phyloP scores from a whole-genome alignment of 495 filamentous ascomycete genomes.

The Penicillium taxi region DNA sequence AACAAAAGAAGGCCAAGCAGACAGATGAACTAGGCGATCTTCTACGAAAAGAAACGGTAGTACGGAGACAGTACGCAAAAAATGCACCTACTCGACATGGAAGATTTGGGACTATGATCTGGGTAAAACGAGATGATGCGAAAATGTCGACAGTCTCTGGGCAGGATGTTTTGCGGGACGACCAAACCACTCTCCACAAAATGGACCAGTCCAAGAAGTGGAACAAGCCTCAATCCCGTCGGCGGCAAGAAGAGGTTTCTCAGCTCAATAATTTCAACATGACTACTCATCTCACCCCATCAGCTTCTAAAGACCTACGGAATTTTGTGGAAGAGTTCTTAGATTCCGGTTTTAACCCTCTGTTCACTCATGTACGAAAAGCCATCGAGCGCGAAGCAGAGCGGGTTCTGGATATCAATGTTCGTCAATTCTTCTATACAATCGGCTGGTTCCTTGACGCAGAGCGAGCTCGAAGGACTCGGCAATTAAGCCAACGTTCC shows the following conservation, averaged over 20 bases:
- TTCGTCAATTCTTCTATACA: slow-evolving; percentile 83
- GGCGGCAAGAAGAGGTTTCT: slow-evolving; percentile 55
- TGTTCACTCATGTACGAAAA: slow-evolving; percentile 78
- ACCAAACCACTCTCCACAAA: slow-evolving; percentile 64
- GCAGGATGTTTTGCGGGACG: slow-evolving; percentile 70
- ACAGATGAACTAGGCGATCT: slow-evolving; percentile 65
- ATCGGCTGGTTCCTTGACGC: slow-evolving; percentile 92
- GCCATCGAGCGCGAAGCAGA: slow-evolving; percentile 86
- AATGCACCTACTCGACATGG: slow-evolving; percentile 84
- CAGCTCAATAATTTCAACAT: slow-evolving; percentile 68
- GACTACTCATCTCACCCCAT: slow-evolving; percentile 54
- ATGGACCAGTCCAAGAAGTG: slow-evolving; percentile 91
- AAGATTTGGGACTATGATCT: slow-evolving; percentile 93
- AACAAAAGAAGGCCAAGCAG: slow-evolving; percentile 54
- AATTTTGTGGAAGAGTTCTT: slow-evolving; percentile 88
- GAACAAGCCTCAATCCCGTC: slow-evolving; percentile 62
- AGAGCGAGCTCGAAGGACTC: slow-evolving; percentile 65
- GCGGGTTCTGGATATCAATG: slow-evolving; percentile 65
- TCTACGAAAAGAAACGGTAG: slow-evolving; percentile 69
- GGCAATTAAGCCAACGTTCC: slow-evolving; percentile 36
- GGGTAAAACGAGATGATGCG: slow-evolving; percentile 80
- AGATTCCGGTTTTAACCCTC: slow-evolving; percentile 91
- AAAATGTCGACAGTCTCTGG: slow-evolving; percentile 81
- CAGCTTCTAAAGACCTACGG: slow-evolving; percentile 63
- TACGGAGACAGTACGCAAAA: slow-evolving; percentile 68